Evolutionary conservation across 805 yeast genomes (phyloP).

Genomic region (Martiniozyma abietophila): DNA sequence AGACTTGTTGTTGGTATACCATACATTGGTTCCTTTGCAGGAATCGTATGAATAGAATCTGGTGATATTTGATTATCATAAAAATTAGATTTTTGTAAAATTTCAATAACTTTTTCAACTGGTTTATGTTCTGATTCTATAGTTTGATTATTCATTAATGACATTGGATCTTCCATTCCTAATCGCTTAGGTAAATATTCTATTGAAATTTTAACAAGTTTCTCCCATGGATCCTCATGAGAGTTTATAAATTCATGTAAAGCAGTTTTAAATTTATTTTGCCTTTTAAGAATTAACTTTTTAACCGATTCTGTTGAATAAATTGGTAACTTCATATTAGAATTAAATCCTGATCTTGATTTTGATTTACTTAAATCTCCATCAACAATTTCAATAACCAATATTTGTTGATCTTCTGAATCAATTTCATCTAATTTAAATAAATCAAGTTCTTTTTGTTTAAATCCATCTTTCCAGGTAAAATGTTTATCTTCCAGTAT

Average conservation of each 20-base stretch:
- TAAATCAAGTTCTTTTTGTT: slow-evolving; percentile 47
- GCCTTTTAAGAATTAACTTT: slow-evolving; percentile 49
- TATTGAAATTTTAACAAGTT: slow-evolving; percentile 29
- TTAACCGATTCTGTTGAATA: slow-evolving; percentile 50
- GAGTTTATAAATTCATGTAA: slow-evolving; percentile 28
- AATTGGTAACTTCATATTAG: slow-evolving; percentile 40
- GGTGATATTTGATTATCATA: slow-evolving; percentile 58
- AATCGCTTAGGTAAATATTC: slow-evolving; percentile 39
- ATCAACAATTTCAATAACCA: slow-evolving; percentile 73
- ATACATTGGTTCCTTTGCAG: slow-evolving; percentile 37
- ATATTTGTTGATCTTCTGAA: slow-evolving; percentile 38
- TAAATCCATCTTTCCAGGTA: slow-evolving; percentile 39
- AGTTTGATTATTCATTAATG: slow-evolving; percentile 36
- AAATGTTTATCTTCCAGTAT: slow-evolving; percentile 36
- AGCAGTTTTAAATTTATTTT: slow-evolving; percentile 38
- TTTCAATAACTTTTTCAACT: slow-evolving; percentile 40
- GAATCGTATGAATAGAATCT: slow-evolving; percentile 35
- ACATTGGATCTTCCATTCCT: slow-evolving; percentile 51
- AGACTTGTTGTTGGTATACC: slow-evolving; percentile 43
- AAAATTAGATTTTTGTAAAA: slow-evolving; percentile 37
- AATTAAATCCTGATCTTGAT: slow-evolving; percentile 33
- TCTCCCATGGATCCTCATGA: slow-evolving; percentile 29
- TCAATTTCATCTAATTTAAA: slow-evolving; percentile 36
- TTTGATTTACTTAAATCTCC: slow-evolving; percentile 43
- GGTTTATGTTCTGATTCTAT: slow-evolving; percentile 7